Conservation (phyloP, 169 alveolate species). For the Nephromyces sp. region DNA sequence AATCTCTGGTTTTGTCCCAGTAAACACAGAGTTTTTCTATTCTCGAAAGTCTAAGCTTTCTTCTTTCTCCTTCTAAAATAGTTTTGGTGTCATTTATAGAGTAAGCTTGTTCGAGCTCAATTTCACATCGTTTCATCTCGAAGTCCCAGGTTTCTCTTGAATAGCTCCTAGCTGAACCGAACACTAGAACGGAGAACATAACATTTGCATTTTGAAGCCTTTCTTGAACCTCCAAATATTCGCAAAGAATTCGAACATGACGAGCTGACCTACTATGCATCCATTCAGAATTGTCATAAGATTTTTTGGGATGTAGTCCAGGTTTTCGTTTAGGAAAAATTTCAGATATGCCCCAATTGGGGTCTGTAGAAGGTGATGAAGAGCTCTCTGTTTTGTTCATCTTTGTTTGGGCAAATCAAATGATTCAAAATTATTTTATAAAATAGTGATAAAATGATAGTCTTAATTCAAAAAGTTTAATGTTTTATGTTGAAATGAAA, state of each 20-base stretch:
- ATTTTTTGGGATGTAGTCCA: slow-evolving; percentile 10
- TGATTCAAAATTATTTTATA: too few relatives aligned
- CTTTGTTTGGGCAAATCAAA: not conserved
- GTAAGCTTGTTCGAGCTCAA: not conserved
- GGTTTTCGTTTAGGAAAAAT: not conserved
- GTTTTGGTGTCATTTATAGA: not conserved
- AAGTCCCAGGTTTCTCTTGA: slow-evolving; percentile 27
- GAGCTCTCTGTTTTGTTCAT: not conserved
- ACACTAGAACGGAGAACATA: slow-evolving; percentile 39
- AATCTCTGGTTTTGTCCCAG: slow-evolving; percentile 33
- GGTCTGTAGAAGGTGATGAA: not conserved
- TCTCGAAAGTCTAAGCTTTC: not conserved
- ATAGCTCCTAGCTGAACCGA: slow-evolving; percentile 47
- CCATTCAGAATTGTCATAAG: slow-evolving; percentile 44
- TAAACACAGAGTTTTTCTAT: not conserved
- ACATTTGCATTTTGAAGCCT: slow-evolving; percentile 37
- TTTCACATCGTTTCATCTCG: slow-evolving; percentile 9
- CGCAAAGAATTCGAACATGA: slow-evolving; percentile 49
- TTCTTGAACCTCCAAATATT: slow-evolving; percentile 45
- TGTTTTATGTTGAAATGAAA: too few relatives aligned
- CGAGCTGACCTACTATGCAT: slow-evolving; percentile 42
- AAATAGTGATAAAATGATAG: too few relatives aligned
- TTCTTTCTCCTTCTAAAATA: not conserved
- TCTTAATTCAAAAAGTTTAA: too few relatives aligned
- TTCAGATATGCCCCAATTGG: not conserved